Evolutionary conservation across 495 filamentous ascomycete species (phyloP).

Genomic region (Bacidia gigantensis): DNA sequence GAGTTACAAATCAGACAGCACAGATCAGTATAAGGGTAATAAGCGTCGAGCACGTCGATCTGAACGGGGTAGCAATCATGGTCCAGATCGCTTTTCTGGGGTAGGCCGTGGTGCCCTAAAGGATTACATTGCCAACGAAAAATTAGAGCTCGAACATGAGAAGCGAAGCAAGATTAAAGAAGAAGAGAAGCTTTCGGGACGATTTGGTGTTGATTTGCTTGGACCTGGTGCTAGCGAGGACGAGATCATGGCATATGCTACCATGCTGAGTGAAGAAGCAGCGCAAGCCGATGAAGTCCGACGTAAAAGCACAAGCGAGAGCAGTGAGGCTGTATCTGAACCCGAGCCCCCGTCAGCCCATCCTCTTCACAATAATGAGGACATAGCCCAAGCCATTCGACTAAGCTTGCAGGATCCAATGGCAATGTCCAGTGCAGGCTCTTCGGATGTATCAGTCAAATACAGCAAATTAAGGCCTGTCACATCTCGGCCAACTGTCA

Average conservation of each 20-base stretch:
- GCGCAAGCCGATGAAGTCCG: slow-evolving; percentile 48
- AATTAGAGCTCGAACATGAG: slow-evolving; percentile 66
- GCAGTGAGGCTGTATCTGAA: slow-evolving; percentile 34
- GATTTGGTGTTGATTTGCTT: slow-evolving; percentile 70
- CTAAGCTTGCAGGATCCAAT: slow-evolving; percentile 50
- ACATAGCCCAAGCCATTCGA: slow-evolving; percentile 69
- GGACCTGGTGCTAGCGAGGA: slow-evolving; percentile 67
- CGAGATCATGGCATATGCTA: slow-evolving; percentile 77
- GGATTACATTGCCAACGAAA: slow-evolving; percentile 73
- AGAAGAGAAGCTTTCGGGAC: slow-evolving; percentile 49
- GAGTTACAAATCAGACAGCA: slow-evolving; percentile 67
- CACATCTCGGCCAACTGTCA: slow-evolving; percentile 23
- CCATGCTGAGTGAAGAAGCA: slow-evolving; percentile 72
- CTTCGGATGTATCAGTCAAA: slow-evolving; percentile 19
- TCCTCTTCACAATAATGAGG: slow-evolving; percentile 24
- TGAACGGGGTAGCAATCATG: slow-evolving; percentile 44
- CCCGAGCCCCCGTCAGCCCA: slow-evolving; percentile 13
- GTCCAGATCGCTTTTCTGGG: slow-evolving; percentile 40
- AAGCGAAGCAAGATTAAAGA: slow-evolving; percentile 46
- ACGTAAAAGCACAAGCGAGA: slow-evolving; percentile 37
- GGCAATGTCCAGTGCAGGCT: slow-evolving; percentile 4
- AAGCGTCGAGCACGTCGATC: slow-evolving; percentile 49
- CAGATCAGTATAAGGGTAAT: slow-evolving; percentile 49
- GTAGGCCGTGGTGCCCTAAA: slow-evolving; percentile 49
- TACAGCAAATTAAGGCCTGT: slow-evolving; percentile 6